Conservation (phyloP, 768 basidiomycete species). For the Suillus subaureus region DNA sequence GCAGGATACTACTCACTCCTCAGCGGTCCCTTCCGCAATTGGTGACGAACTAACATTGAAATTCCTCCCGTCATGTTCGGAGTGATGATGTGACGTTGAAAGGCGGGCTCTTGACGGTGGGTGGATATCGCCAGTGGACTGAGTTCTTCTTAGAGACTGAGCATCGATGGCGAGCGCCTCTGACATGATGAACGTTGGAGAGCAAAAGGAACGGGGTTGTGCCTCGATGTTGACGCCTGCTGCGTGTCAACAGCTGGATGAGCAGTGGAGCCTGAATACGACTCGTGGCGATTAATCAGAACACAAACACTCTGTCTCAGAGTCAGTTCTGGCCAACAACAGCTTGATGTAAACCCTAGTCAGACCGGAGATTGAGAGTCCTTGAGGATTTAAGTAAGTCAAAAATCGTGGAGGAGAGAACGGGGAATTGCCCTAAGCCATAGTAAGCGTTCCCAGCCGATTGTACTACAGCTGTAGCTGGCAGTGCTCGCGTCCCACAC, state of each 20-base stretch:
- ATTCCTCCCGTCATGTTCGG: constrained; percentile 23
- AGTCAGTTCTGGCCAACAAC: neutral
- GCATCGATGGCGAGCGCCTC: constrained; percentile 28
- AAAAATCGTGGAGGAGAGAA: neutral
- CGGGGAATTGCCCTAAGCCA: neutral
- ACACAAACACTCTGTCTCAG: neutral
- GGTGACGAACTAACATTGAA: constrained; percentile 13
- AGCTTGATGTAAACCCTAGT: neutral
- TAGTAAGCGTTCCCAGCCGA: constrained; percentile 5
- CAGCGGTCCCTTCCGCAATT: constrained; percentile 7
- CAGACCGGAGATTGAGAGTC: neutral
- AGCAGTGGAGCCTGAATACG: constrained; percentile 16
- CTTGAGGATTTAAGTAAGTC: neutral
- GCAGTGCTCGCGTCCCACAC: neutral
- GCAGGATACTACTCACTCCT: constrained; percentile 6
- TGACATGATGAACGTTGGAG: constrained; percentile 30
- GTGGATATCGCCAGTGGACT: constrained; percentile 37
- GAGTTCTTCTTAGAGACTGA: constrained; percentile 36
- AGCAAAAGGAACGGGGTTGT: constrained; percentile 16
- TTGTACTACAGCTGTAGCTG: neutral
- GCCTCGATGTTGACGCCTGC: constrained; percentile 31
- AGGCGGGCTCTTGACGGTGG: constrained; percentile 30
- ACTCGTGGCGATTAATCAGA: constrained; percentile 7
- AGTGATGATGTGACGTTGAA: constrained; percentile 31
- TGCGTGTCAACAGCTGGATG: constrained; percentile 25